These are phyloP conservation scores for Lizonia empirigonia DNA, from an alignment of 2,329 filamentous ascomycete genomes.

Conservation along the genomic window DNA sequence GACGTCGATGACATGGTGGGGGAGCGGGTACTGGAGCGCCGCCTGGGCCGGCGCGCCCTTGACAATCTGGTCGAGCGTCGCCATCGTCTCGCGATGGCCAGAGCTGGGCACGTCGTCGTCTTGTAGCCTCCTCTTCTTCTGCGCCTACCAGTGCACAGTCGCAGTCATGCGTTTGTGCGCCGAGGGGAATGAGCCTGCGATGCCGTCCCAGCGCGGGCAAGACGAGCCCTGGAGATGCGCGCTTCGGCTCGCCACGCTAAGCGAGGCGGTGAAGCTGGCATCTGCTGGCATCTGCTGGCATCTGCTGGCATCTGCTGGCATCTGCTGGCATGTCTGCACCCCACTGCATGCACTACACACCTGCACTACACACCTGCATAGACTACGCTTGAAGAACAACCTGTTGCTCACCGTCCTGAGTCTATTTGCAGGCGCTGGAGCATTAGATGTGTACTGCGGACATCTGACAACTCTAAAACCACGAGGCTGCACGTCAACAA, in stretches of 20 bases:
- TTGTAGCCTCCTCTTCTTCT: neutral
- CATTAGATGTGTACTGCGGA: no score
- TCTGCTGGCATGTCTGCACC: neutral
- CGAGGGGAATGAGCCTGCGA: no score
- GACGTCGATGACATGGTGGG: slow-evolving; percentile 43
- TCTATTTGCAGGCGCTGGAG: no score
- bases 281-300: slow-evolving; percentile 17
- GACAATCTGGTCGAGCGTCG: slow-evolving; percentile 80
- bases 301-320: slow-evolving; percentile 9
- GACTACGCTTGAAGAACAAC: slow-evolving; percentile 6
- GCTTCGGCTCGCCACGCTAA: slow-evolving; percentile 19
- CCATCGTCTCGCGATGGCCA: neutral
- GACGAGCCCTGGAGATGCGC: slow-evolving; percentile 1
- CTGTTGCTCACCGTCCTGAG: slow-evolving; percentile 3
- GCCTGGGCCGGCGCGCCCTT: slow-evolving; percentile 79
- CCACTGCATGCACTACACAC: slow-evolving; percentile 8
- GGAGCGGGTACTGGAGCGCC: slow-evolving; percentile 17
- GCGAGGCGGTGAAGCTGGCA: slow-evolving; percentile 26
- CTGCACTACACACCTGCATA: slow-evolving; percentile 8
- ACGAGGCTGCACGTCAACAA: no score
- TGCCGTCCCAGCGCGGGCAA: neutral
- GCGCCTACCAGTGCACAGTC: slow-evolving; percentile 9
- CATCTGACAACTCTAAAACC: no score
- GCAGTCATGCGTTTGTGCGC: slow-evolving; percentile 11
- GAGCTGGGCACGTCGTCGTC: neutral